Evolutionary conservation across 192 early-diverging fungal species (phyloP), one percentile per base, ranked within the genome.

Genomic region (Dimargaris verticillata): DNA sequence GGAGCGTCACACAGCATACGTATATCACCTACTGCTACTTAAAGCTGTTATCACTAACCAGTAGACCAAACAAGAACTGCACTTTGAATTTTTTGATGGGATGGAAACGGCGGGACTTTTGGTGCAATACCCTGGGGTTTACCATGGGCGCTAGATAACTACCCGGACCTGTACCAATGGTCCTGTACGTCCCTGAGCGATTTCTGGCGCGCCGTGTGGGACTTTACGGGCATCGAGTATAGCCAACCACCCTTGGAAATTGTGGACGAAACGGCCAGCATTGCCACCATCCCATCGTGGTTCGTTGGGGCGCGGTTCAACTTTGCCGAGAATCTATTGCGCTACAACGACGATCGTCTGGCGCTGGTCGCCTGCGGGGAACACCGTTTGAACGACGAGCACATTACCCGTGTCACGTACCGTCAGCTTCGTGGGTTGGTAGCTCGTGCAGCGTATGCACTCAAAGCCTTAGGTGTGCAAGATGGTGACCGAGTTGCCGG

Each of bases 181-280:
- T 94, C 91, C 3, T 82, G 88, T 29, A 67, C 74, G 12, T 70
- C 84, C 24, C 79, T 86, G 51, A 77, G 75, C 61, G 66, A 77
- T 14, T 98, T 98, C 72, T 98, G 95, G 95, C 75, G 78, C 26
- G 77, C 74, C 50, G 87, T 91, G 46, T 91, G 90, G 89, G 82
- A 88, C 52, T 92, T 79, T 54, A 70, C 61, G 2, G 68, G 70
- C 20, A 53, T 72, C 63, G 50, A 70, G 51, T 52, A 46, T 20
- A 64, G 67, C 61, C 45, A 60, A 46, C 48, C 33, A 10, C 63
- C 60, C 38, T 38, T 42, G 14, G 49, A 72, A 53, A 85, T 92
- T 9, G 64, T 98, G 6, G 88, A 94, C 64, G 63, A 69, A 25
- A 63, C 67, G 25, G 80, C 78, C 28, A 75, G 79, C 4, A 98